Base-by-base conservation (phyloP, 2,329 filamentous ascomycete species). In the Aureobasidium musti region DNA sequence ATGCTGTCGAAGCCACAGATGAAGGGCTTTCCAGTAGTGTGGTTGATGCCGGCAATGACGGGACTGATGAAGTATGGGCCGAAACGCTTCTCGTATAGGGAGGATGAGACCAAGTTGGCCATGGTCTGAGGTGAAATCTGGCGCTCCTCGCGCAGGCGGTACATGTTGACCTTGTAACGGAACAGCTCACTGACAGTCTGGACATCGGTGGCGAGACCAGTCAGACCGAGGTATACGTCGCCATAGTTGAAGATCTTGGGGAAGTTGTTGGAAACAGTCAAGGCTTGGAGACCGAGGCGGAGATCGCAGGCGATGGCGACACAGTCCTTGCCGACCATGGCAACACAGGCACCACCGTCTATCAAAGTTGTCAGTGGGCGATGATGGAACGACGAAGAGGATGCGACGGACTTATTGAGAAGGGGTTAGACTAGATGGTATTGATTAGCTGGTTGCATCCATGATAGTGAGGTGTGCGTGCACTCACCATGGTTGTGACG, bases 81-180 rank as follows among this genome's bases (percentile, higher is more conserved):
- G 80, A 99, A 99, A 74, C 95, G 88, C 76, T 87, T 87, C 87
- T 99, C 95, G 82, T 99, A 99, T 76, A 99, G 86, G 72, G 88
- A 91, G 72, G 87, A 91, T 75, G 88, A 91, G 74, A 99, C 93
- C 72, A 99, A 87, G 84, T 99, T 97, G 79, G 95, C 93, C 82
- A 99, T 92, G 67, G 95, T 99, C 78, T 91, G 87, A 53, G 95
- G 95, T 66, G 91, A 89, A 80, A 99, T 98, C 83, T 92, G 86
- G 77, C 95, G 92, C 85, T 99, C 95, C 85, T 99, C 95, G 76
- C 95, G 91, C 76, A 99, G 87, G 71, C 95, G 91, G 87, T 99
- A 99, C 91, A 99, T 96, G 87, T 99, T 99, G 80, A 96, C 92
- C 86, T 99, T 99, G 88, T 97, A 98, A 77, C 95, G 92, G 87